Percentiles rank a stretch among this genome's conserved stretches.
phyloP scores from a whole-genome alignment of 768 basidiomycete genomes.

The Cystoderma amianthinum region DNA sequence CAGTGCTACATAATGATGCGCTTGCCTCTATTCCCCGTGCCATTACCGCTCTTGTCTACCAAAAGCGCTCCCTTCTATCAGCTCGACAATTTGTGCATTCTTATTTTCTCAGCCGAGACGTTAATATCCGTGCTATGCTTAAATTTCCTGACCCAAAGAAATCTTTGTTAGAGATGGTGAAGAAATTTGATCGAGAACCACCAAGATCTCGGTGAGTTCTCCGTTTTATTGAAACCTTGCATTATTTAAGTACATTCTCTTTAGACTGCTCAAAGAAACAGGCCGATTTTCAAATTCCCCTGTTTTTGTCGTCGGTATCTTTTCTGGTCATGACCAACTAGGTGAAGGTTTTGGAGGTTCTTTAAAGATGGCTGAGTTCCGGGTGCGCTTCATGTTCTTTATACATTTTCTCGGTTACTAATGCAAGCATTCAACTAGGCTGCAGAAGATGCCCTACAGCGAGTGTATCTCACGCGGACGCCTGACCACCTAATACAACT shows the following conservation, averaged over 20 bases:
- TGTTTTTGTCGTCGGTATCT: conserved; percentile 94
- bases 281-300: conserved; percentile 89
- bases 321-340: conserved; percentile 73
- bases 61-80: conserved; percentile 74
- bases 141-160: conserved; percentile 82
- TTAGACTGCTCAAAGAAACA: conserved; percentile 84
- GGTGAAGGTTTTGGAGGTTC: conserved; percentile 95
- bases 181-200: conserved; percentile 57
- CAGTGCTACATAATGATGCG: conserved; percentile 76
- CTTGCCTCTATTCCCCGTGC: conserved; percentile 84
- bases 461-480: conserved; percentile 76
- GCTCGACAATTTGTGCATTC: conserved; percentile 88
- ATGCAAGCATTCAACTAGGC: too few species aligned
- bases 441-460: conserved; percentile 78
- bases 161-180: conserved; percentile 66
- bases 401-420: conserved; percentile 5
- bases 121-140: conserved; percentile 74
- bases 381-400: conserved; percentile 58
- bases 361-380: conserved; percentile 90
- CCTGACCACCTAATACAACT: conserved; percentile 63
- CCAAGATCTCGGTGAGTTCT: conserved; percentile 59
- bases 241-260: background rate
- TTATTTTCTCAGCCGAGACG: conserved; percentile 80
- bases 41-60: conserved; percentile 83
- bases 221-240: background rate